Conservation (phyloP, 1,139 yeast species). For the Sugiyamaella grinbergsii region DNA sequence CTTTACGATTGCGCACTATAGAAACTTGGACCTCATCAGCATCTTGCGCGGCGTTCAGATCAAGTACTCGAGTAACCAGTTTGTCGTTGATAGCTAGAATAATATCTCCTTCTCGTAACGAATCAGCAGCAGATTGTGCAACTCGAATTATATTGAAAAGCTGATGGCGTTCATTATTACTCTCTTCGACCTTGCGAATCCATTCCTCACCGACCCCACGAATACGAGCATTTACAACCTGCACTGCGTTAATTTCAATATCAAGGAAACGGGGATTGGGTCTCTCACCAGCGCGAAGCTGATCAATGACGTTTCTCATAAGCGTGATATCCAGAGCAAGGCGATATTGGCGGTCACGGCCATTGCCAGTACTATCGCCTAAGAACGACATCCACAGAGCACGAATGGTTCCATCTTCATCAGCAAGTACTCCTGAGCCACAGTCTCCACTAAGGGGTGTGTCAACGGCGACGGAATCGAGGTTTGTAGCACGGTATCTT, state of each 20-base stretch:
- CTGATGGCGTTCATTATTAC: slow-evolving; percentile 61
- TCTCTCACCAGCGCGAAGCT: slow-evolving; percentile 53
- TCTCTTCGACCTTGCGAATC: slow-evolving; percentile 67
- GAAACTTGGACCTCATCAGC: slow-evolving; percentile 54
- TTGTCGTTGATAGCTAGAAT: slow-evolving; percentile 67
- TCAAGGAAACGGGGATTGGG: slow-evolving; percentile 71
- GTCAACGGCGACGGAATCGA: slow-evolving; percentile 77
- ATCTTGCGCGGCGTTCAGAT: slow-evolving; percentile 57
- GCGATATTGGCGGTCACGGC: slow-evolving; percentile 61
- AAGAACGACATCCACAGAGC: slow-evolving; percentile 83
- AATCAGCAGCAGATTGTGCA: slow-evolving; percentile 54
- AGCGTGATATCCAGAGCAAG: slow-evolving; percentile 81
- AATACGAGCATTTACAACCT: slow-evolving; percentile 75
- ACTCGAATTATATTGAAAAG: slow-evolving; percentile 72
- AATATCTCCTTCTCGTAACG: slow-evolving; percentile 63
- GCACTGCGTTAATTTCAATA: slow-evolving; percentile 70
- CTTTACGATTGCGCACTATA: slow-evolving; percentile 62
- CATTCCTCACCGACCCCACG: slow-evolving; percentile 85
- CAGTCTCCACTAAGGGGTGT: slow-evolving; percentile 73
- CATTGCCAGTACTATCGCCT: slow-evolving; percentile 65
- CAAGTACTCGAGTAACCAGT: slow-evolving; percentile 66
- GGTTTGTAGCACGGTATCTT: slow-evolving; percentile 80
- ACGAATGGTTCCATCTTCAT: slow-evolving; percentile 73
- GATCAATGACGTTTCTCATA: slow-evolving; percentile 57
- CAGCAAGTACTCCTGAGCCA: slow-evolving; percentile 78